Percentiles rank a stretch among this genome's conserved stretches.
phyloP scores from a whole-genome alignment of 495 filamentous ascomycete species.

The Penicillium riverlandense region DNA sequence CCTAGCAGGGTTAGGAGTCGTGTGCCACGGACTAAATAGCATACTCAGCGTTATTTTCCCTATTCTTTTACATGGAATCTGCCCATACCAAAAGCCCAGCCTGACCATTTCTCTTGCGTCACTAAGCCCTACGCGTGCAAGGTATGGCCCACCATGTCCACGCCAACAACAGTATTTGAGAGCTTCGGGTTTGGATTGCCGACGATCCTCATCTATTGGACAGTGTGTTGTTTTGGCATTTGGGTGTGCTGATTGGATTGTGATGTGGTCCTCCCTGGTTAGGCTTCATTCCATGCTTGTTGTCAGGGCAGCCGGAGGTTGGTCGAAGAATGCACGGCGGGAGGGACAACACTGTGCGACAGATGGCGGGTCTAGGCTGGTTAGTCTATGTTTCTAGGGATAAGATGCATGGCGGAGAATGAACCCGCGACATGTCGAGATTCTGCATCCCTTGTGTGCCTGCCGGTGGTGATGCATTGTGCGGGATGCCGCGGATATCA shows the following conservation, averaged over 20 bases:
- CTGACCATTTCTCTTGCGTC: slow-evolving; percentile 2
- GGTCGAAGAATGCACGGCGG: slow-evolving; percentile 12
- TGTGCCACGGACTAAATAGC: slow-evolving; percentile 13
- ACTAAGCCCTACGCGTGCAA: slow-evolving; percentile 4
- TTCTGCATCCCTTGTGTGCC: neutral
- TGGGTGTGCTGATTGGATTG: slow-evolving; percentile 9
- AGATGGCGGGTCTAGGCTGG: neutral
- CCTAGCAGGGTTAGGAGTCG: neutral
- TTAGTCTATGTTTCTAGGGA: neutral
- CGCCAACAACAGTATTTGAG: slow-evolving; percentile 1
- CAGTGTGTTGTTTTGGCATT: neutral
- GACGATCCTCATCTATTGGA: neutral
- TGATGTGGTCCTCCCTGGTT: neutral
- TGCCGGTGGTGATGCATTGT: no score
- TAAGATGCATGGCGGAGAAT: neutral
- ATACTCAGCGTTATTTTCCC: slow-evolving; percentile 7
- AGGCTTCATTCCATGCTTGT: slow-evolving; percentile 14
- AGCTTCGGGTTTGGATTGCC: neutral
- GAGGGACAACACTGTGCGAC: neutral
- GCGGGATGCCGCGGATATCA: no score
- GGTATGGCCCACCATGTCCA: slow-evolving; percentile 12
- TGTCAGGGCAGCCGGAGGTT: slow-evolving; percentile 13
- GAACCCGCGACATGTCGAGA: neutral
- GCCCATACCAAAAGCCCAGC: slow-evolving; percentile 9
- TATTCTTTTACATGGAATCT: slow-evolving; percentile 8